phyloP scores from a whole-genome alignment of 1,284 basidiomycete genomes.

The Leccinum subspadiceum region DNA sequence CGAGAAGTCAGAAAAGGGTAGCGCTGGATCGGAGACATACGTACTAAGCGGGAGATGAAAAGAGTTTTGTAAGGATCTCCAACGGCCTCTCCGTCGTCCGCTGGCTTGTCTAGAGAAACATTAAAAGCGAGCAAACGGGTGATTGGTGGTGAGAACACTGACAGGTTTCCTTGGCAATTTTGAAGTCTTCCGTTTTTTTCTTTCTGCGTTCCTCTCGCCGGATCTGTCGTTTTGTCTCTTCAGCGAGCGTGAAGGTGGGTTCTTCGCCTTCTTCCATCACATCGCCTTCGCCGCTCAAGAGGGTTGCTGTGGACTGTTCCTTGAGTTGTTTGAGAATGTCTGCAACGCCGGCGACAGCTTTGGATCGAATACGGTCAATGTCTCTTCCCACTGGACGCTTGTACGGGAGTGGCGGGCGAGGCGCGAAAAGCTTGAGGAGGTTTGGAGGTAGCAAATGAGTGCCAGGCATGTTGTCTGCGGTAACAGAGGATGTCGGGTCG shows the following conservation, averaged over 20 bases:
- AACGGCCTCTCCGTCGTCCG: constrained; percentile 87
- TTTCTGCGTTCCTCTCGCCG: constrained; percentile 79
- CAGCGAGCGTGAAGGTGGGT: constrained; percentile 71
- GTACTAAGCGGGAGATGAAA: constrained; percentile 90
- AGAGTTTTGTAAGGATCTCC: constrained; percentile 99
- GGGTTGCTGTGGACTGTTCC: constrained; percentile 70
- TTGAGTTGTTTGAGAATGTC: constrained; percentile 69
- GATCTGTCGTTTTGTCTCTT: constrained; percentile 77
- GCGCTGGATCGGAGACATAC: constrained; percentile 21
- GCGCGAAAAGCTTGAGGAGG: constrained; percentile 91
- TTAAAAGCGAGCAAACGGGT: constrained; percentile 11
- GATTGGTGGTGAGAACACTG: constrained; percentile 32
- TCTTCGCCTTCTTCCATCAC: constrained; percentile 81
- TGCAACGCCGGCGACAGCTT: constrained; percentile 75
- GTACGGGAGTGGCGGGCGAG: constrained; percentile 85
- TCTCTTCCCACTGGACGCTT: constrained; percentile 81
- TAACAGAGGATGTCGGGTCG: constrained; percentile 9
- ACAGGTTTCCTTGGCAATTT: constrained; percentile 82
- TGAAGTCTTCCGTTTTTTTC: constrained; percentile 77
- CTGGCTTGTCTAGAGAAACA: constrained; percentile 72
- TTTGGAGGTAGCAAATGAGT: constrained; percentile 92
- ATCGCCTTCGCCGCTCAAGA: constrained; percentile 57
- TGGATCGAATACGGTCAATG: constrained; percentile 67
- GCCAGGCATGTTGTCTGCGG: constrained; percentile 57
- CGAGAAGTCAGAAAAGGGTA: constrained; percentile 24